These are phyloP conservation scores for Pythium monospermum DNA, from an alignment of 352 stramenopile species.

Conservation along the genomic window DNA sequence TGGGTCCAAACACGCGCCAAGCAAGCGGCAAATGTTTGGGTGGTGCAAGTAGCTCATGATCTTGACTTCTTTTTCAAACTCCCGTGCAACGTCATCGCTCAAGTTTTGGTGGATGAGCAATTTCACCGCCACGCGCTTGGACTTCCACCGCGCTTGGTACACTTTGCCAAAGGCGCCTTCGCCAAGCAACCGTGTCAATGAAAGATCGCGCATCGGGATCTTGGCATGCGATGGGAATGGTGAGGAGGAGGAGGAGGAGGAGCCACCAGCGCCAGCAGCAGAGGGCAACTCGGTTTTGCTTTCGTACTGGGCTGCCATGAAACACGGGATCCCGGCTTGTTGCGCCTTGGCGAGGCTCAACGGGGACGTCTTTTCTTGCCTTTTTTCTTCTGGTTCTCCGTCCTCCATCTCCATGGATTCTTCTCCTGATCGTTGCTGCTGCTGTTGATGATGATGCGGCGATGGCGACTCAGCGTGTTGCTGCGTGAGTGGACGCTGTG, in stretches of 20 bases:
- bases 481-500: conserved; percentile 5
- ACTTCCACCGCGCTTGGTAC: conserved; percentile 57
- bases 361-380: conserved; percentile 25
- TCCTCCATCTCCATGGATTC: conserved; percentile 6
- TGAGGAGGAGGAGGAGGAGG: conserved; percentile 11
- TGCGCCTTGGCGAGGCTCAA: conserved; percentile 48
- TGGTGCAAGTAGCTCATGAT: conserved; percentile 91
- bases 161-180: conserved; percentile 81
- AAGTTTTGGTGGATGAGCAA: conserved; percentile 71
- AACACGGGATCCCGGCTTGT: conserved; percentile 56
- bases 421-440: not conserved
- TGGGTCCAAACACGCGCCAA: conserved; percentile 92
- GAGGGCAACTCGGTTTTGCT: conserved; percentile 26
- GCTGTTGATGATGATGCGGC: not conserved
- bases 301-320: conserved; percentile 46
- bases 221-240: conserved; percentile 39
- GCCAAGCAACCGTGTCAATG: conserved; percentile 53
- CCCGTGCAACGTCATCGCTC: conserved; percentile 52
- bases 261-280: conserved; percentile 19
- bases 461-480: too few relatives aligned
- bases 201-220: conserved; percentile 60
- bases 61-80: conserved; percentile 80
- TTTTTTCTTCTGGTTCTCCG: not conserved
- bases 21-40: conserved; percentile 96
- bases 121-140: conserved; percentile 62